Evolutionary conservation across 805 yeast species (phyloP), one percentile per base, ranked within the genome.

Genomic region (Zygosaccharomyces kombuchaensis): DNA sequence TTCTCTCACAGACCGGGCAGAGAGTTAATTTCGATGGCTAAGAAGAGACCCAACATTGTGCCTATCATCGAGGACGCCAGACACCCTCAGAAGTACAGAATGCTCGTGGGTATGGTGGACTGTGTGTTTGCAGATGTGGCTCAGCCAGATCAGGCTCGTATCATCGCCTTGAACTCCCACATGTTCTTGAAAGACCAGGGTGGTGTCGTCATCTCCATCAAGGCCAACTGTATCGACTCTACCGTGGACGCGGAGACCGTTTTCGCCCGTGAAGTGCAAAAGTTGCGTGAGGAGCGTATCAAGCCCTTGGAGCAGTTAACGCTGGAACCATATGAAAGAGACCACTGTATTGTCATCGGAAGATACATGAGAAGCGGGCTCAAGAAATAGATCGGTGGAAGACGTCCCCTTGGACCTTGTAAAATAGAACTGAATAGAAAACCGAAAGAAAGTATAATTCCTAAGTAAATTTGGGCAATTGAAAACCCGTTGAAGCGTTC

Each of bases 101-200:
- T 93, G 99, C 80, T 93, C 63, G 78, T 93, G 54, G 96, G 97
- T 65, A 93, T 93, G 99, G 99, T 93, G 57, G 99, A 93, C 72
- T 87, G 82, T 68, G 98, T 93, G 51, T 93, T 93, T 67, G 99
- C 99, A 53, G 99, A 93, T 79, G 99, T 93, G 69, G 99, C 99
- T 57, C 99, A 93, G 78, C 99, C 99, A 36, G 99, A 93, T 76
- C 99, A 93, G 78, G 99, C 99, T 60, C 95, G 99, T 85, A 93
- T 93, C 69, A 91, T 93, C 70, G 99, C 98, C 44, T 82, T 93
- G 69, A 93, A 93, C 81, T 84, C 98, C 47, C 99, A 93, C 73
- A 78, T 91, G 80, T 93, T 93, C 85, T 80, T 93, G 69, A 93
- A 93, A 74, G 97, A 93, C 72, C 89, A 84, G 73, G 99, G 99